These are phyloP conservation scores for Auricularia heimuer DNA, from an alignment of 768 basidiomycete species.

Conservation along the genomic window DNA sequence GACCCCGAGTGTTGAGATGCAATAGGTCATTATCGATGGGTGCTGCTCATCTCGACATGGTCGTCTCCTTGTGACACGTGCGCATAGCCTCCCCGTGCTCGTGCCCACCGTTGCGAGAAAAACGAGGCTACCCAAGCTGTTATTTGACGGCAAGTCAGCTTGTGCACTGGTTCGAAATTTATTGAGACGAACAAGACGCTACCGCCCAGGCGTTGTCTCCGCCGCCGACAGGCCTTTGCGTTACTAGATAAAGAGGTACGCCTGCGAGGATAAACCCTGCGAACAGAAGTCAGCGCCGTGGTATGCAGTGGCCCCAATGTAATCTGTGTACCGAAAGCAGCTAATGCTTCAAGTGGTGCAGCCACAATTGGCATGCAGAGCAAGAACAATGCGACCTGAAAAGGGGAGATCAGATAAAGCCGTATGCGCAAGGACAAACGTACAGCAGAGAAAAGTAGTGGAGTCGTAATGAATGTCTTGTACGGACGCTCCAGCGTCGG, in stretches of 20 bases:
- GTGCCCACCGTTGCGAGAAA: conserved; percentile 40
- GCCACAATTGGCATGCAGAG: conserved; percentile 92
- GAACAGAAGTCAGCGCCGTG: not conserved
- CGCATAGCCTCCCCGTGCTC: conserved; percentile 46
- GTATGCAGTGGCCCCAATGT: not conserved
- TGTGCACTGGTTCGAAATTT: conserved; percentile 29
- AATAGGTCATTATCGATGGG: not conserved
- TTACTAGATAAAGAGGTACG: conserved; percentile 75
- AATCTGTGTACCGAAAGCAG: conserved; percentile 62
- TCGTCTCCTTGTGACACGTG: conserved; percentile 71
- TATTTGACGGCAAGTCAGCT: conserved; percentile 7
- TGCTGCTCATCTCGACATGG: conserved; percentile 54
- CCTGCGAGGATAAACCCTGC: conserved; percentile 71
- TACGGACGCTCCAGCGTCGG: conserved; percentile 87
- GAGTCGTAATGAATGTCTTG: conserved; percentile 84
- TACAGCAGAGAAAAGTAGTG: conserved; percentile 80
- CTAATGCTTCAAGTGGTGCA: conserved; percentile 78
- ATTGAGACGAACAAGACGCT: conserved; percentile 2
- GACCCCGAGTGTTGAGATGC: not conserved
- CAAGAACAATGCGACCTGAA: conserved; percentile 76
- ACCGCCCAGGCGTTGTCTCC: conserved; percentile 5
- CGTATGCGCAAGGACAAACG: conserved; percentile 20
- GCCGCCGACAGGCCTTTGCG: conserved; percentile 24
- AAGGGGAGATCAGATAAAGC: not conserved
- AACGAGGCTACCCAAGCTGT: conserved; percentile 34